A percentile compares a stretch with the other conserved stretches of the same genome.
phyloP scores from a whole-genome alignment of 257 asterid genomes.

The Solanum habrochaites region DNA sequence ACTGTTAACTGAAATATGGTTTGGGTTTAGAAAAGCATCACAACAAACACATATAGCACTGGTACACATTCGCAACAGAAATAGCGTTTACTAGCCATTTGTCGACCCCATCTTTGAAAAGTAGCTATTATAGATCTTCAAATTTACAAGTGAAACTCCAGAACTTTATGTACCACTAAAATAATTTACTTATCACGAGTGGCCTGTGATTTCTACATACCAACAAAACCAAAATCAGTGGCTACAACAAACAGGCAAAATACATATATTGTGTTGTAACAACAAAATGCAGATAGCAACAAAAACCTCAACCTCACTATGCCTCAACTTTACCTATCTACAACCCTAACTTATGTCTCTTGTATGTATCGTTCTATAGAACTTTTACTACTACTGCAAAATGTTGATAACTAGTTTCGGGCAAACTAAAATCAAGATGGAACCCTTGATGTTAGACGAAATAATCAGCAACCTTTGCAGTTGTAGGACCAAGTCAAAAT shows the following conservation, averaged over 20 bases:
- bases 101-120: too few relatives aligned
- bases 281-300: background rate
- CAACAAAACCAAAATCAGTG: background rate
- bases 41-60: background rate
- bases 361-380: background rate
- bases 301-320: background rate
- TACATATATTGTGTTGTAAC: background rate
- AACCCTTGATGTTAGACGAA: background rate
- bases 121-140: too few relatives aligned
- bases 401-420: background rate
- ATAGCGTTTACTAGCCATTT: background rate
- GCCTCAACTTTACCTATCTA: background rate
- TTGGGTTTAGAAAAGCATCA: background rate
- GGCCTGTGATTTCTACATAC: background rate
- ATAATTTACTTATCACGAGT: background rate
- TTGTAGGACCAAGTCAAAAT: background rate
- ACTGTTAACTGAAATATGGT: background rate
- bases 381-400: background rate
- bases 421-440: background rate
- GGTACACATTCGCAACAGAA: background rate
- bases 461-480: background rate
- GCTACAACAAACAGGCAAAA: background rate
- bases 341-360: background rate
- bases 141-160: too few relatives aligned
- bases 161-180: background rate